Evolutionary conservation across 768 basidiomycete species (phyloP).

Genomic region (Dacryopinax primogenitus): DNA sequence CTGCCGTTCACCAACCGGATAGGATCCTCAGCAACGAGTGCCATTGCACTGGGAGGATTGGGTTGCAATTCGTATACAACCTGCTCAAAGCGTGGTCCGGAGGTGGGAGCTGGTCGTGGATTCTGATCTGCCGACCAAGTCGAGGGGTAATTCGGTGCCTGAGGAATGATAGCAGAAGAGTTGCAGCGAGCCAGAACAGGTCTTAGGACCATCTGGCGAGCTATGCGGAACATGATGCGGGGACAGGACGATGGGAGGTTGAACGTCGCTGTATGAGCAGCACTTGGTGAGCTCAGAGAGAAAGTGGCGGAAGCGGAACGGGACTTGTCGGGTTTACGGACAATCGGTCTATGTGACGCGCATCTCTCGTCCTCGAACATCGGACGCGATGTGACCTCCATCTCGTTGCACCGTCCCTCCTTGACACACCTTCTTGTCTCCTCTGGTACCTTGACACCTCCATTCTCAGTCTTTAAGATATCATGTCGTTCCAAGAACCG

Average conservation of each 20-base stretch:
- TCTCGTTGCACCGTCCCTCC: too few species aligned
- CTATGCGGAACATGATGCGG: neutral
- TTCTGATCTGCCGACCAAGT: constrained; percentile 82
- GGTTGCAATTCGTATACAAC: constrained; percentile 79
- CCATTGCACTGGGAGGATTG: constrained; percentile 80
- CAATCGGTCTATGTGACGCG: neutral
- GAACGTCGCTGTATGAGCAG: neutral
- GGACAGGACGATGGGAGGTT: neutral
- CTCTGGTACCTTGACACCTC: neutral
- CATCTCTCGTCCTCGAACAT: too few species aligned
- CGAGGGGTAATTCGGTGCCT: constrained; percentile 69
- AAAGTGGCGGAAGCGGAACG: neutral
- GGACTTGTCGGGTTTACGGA: neutral
- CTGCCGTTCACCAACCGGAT: constrained; percentile 67
- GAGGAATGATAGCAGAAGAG: constrained; percentile 31
- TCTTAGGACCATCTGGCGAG: neutral
- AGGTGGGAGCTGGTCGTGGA: constrained; percentile 45
- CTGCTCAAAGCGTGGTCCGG: constrained; percentile 84
- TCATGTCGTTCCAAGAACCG: neutral
- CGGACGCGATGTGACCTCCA: too few species aligned
- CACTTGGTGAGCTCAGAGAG: neutral
- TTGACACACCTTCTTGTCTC: too few species aligned
- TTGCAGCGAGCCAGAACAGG: neutral
- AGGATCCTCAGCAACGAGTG: constrained; percentile 74
- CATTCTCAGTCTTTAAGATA: neutral